These are phyloP conservation scores for Scedosporium boydii DNA, from an alignment of 2,329 filamentous ascomycete species.

Conservation along the genomic window DNA sequence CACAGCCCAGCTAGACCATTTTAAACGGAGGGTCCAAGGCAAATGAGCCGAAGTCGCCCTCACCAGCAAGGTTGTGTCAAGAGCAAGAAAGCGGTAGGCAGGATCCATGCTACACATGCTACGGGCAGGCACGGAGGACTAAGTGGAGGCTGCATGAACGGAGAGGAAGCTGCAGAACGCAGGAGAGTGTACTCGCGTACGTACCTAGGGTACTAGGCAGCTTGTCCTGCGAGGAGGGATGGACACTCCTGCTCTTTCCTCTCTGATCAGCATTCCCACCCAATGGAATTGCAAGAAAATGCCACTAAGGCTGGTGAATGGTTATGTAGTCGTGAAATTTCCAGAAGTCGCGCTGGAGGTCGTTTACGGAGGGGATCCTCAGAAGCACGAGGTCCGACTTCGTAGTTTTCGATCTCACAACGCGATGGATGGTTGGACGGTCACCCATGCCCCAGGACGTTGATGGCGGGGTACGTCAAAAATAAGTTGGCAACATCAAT, in stretches of 20 bases:
- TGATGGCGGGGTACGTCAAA: neutral
- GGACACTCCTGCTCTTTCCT: neutral
- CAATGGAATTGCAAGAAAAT: slow-evolving; percentile 1
- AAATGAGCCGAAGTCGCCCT: neutral
- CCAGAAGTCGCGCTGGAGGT: neutral
- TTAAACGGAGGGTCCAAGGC: neutral
- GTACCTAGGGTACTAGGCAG: neutral
- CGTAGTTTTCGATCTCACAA: too few relatives aligned
- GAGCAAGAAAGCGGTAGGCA: neutral
- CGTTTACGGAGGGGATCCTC: too few relatives aligned
- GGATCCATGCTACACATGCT: neutral
- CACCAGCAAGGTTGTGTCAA: neutral
- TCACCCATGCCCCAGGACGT: neutral
- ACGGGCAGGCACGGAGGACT: neutral
- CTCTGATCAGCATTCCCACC: neutral
- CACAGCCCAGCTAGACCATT: neutral
- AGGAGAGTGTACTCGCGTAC: neutral
- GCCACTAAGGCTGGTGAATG: neutral
- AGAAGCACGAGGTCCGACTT: too few relatives aligned
- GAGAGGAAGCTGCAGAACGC: neutral
- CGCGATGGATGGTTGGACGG: neutral
- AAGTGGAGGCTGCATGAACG: neutral
- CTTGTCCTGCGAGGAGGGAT: neutral
- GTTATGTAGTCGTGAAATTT: neutral
- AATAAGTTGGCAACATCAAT: neutral